Evolutionary conservation across 202 grass and related monocot species (phyloP).

Genomic region (Eragrostis tef): DNA sequence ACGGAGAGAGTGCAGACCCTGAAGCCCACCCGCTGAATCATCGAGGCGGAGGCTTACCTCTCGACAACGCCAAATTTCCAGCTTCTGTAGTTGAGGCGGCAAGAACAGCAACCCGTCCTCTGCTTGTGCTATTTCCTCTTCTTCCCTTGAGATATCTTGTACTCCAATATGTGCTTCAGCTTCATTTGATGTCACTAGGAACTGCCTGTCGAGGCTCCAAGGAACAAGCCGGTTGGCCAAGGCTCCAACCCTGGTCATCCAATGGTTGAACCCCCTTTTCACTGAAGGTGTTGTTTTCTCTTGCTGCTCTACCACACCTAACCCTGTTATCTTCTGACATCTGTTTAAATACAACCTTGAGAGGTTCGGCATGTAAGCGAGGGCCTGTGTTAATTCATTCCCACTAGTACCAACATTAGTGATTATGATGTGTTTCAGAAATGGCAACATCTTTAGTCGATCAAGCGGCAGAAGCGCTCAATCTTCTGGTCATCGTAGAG

Average conservation of each 20-base stretch:
- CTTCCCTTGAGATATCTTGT: no score
- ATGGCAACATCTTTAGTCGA: slow-evolving; percentile 4
- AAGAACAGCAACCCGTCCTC: neutral
- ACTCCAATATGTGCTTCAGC: neutral
- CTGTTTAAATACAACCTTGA: accelerated
- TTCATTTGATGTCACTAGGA: neutral
- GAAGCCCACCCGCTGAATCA: neutral
- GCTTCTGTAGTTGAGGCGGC: neutral
- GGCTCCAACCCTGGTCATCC: no score
- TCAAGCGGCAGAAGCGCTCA: neutral
- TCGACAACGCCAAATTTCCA: accelerated
- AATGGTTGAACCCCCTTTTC: no score
- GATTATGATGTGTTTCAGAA: accelerated
- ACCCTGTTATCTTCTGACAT: neutral
- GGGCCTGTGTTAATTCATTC: neutral
- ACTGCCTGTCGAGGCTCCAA: no score
- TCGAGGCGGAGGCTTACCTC: neutral
- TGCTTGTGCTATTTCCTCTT: neutral
- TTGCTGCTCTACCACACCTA: neutral
- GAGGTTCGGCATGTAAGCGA: neutral
- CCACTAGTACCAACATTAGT: accelerated
- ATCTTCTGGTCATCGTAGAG: neutral
- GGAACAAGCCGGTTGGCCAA: no score
- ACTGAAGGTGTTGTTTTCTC: accelerated
- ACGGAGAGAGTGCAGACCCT: neutral